Base-by-base conservation (phyloP, 306 rosid genomes). In the Begonia peltatifolia region DNA sequence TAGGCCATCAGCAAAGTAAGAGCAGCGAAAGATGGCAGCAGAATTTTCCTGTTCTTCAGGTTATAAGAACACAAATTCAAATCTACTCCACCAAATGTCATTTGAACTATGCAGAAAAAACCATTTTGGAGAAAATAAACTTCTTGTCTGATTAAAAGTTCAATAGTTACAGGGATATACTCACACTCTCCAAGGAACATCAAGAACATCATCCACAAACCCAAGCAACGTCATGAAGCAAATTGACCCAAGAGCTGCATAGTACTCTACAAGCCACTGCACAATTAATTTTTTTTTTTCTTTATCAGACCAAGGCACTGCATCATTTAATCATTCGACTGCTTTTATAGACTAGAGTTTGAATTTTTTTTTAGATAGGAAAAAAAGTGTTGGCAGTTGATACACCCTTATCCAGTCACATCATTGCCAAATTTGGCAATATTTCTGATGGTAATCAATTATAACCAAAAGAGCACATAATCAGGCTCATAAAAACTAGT, bases 221-320 rank as follows among this genome's bases (percentile, higher is more conserved):
- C 99, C 99, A 70, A 90, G 99, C 69, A 90, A 71, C 68, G 76
- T 64, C 99, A 90, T 90, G 70, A 90, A 86, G 76, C 95, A 83
- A 57, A 90, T 69, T 76, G 92, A 78, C 50, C 85, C 85, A 68
- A 90, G 79, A 18, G 95, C 99, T 6, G 94, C 95, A 66, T 90
- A 83, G 86, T 90, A 90, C 73, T 90, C 93, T 42, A 90, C 99
- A 63, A 90, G 94, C 95, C 99, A 90, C 99, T 90, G 95, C 84
- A 70, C 58, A 22, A 65, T 70, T 14, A 62, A 30, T 20, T 20
- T 20, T 17, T 30, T 30, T 30, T 5, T 30, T 30, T 30, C 38
- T 30, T 5, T 30, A 30, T 30, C 9, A 30, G 38, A 30, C 38
- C 6, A 30, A 44, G 6, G 14, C 48, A 44, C 48, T n/a, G 48